Conservation (phyloP, 2,329 filamentous ascomycete species). For the Aplosporella prunicola region DNA sequence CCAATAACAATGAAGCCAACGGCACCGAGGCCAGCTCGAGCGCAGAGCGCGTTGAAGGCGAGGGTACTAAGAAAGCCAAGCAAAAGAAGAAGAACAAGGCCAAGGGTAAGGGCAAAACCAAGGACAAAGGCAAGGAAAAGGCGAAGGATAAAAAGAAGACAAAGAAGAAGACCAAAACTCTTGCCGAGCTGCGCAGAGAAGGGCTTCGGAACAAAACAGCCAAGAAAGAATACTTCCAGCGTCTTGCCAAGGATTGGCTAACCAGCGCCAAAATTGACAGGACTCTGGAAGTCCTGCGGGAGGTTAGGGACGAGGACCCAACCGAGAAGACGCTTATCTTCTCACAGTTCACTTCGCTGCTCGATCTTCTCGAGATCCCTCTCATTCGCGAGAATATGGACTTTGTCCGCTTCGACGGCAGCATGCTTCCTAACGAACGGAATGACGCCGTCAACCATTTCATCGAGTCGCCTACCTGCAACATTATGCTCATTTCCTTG, state of each 20-base stretch:
- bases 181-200: conserved; percentile 59
- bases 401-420: conserved; percentile 66
- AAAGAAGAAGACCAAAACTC: conserved; percentile 29
- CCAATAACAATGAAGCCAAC: conserved; percentile 16
- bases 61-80: conserved; percentile 12
- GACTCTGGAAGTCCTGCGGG: conserved; percentile 53
- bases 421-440: conserved; percentile 58
- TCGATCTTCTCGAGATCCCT: conserved; percentile 68
- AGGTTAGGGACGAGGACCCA: conserved; percentile 38
- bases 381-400: conserved; percentile 49
- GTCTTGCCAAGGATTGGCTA: conserved; percentile 58
- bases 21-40: too few species aligned
- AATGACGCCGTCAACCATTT: conserved; percentile 61
- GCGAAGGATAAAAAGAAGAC: conserved; percentile 24
- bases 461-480: conserved; percentile 49
- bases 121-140: conserved; percentile 17
- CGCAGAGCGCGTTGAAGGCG: conserved; percentile 19
- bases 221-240: conserved; percentile 59
- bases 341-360: conserved; percentile 69
- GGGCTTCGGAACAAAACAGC: conserved; percentile 54
- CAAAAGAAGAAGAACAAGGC: conserved; percentile 15
- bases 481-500: conserved; percentile 67
- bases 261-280: conserved; percentile 68
- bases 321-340: conserved; percentile 74
- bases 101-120: conserved; percentile 23